Percentiles rank a stretch among this genome's conserved stretches.
phyloP scores from a whole-genome alignment of 352 stramenopile genomes.

The Pythium inflatum region DNA sequence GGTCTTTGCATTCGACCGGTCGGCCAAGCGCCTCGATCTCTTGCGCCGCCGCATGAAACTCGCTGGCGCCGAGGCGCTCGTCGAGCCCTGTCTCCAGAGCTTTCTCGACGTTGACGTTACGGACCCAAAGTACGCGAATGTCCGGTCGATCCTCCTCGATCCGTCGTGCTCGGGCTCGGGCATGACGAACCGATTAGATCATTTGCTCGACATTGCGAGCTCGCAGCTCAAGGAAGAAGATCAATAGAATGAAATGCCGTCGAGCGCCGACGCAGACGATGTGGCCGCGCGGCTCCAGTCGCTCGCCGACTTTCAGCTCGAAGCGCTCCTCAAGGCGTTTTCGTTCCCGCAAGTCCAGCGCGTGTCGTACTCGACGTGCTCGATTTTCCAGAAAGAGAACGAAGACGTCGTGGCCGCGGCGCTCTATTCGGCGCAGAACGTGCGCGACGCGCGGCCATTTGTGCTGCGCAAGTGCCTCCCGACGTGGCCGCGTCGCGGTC shows the following conservation, averaged over 20 bases:
- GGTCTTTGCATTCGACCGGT: slow-evolving; percentile 96
- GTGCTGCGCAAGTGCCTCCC: slow-evolving; percentile 66
- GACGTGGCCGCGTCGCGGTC: slow-evolving; percentile 77
- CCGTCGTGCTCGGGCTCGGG: slow-evolving; percentile 97
- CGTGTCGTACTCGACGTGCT: slow-evolving; percentile 98
- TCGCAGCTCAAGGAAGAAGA: slow-evolving; percentile 55
- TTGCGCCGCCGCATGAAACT: slow-evolving; percentile 89
- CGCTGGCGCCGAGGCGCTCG: slow-evolving; percentile 72
- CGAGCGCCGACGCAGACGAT: slow-evolving; percentile 53
- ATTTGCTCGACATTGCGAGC: slow-evolving; percentile 88
- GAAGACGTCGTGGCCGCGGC: slow-evolving; percentile 92
- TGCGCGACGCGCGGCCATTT: slow-evolving; percentile 54
- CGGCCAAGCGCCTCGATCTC: slow-evolving; percentile 82
- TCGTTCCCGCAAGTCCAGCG: slow-evolving; percentile 93
- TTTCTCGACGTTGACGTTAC: slow-evolving; percentile 91
- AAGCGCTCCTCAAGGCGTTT: slow-evolving; percentile 93
- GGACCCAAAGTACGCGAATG: slow-evolving; percentile 80
- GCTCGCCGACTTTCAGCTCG: slow-evolving; percentile 95
- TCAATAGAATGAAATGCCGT: slow-evolving; percentile 16
- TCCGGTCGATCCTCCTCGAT: slow-evolving; percentile 94
- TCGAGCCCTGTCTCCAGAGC: slow-evolving; percentile 87
- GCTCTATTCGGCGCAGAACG: slow-evolving; percentile 71
- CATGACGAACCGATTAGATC: slow-evolving; percentile 93
- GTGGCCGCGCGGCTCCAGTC: slow-evolving; percentile 82
- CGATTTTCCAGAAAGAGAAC: slow-evolving; percentile 95